Evolutionary conservation across 257 asterid genomes (phyloP), one percentile per base, ranked within the genome.

Genomic region (Forsythia suspensa): DNA sequence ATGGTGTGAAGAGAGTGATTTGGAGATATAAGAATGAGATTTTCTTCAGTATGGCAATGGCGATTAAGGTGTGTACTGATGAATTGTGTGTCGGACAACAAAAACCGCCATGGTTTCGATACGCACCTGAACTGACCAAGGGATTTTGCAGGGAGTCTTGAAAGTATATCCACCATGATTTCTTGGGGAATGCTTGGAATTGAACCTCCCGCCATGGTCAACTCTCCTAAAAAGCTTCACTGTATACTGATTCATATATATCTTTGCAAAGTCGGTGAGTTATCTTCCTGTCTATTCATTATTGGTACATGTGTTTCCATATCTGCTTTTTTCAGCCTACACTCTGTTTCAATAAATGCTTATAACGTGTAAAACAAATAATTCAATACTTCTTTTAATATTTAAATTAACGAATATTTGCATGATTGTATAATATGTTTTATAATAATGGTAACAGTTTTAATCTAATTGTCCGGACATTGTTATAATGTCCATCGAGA

Each of bases 131-230:
- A 73, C 21, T 63, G 71, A 8, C 74, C 82, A 15, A 79, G 18
- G 38, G 78, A 79, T 61, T 79, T 79, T 63, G 57, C 82, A 11
- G 78, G 82, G 2, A 79, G 65, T 65, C 79, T 79, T 21, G 70
- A 63, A 41, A 79, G 73, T 10, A 73, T 42, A 38, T 57, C 57
- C 16, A 41, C 57, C 70, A 43, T 68, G 55, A 75, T 79, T 59
- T 80, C 85, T 82, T 80, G 79, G 68, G 76, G 78, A 51, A 73
- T 6, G 38, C 11, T 24, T 3, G 43, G 68, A 8, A 61, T 7
- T 61, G 34, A 8, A 59, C 13, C 68, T 59, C 4, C 36, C 36
- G 37, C 37, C 68, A 59, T 21, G 68, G 8, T 59, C 13, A 8
- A 21, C 68, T 51, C 59, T 51, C 59, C 18, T 20, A 51, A 3